Conservation (phyloP, 495 filamentous ascomycete genomes). For the Hypomontagnella monticulosa region DNA sequence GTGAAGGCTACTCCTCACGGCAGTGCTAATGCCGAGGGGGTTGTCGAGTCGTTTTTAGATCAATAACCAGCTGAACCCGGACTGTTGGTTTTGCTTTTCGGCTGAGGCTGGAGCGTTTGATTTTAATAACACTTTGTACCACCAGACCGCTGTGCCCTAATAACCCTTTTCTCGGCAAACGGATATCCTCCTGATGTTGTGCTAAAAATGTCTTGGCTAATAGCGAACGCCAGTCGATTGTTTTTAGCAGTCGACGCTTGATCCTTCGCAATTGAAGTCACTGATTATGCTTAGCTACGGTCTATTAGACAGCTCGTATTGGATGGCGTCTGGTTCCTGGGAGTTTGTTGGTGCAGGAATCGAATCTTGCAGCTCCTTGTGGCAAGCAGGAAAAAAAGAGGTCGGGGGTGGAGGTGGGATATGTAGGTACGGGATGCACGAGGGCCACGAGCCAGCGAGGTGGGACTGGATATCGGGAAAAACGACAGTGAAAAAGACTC, state of each 20-base stretch:
- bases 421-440: constrained; percentile 43
- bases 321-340: constrained; percentile 23
- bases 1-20: constrained; percentile 34
- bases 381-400: constrained; percentile 27
- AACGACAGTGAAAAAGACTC: constrained; percentile 18
- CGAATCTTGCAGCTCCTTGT: constrained; percentile 31
- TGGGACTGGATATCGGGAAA: constrained; percentile 29
- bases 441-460: constrained; percentile 32
- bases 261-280: constrained; percentile 19
- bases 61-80: constrained; percentile 16
- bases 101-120: constrained; percentile 6
- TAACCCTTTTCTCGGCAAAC: constrained; percentile 5
- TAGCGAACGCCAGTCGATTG: constrained; percentile 1
- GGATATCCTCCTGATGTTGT: neutral
- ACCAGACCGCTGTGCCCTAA: constrained; percentile 19
- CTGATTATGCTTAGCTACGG: constrained; percentile 8
- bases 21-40: constrained; percentile 23
- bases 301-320: constrained; percentile 8
- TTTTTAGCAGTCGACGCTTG: constrained; percentile 6
- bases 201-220: constrained; percentile 6
- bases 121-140: constrained; percentile 21
- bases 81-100: constrained; percentile 12
- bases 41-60: constrained; percentile 21
- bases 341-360: constrained; percentile 27
- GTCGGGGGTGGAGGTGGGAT: constrained; percentile 37